Evolutionary conservation across 228 moss, liverwort and hornwort genomes (phyloP), one percentile per base, ranked within the genome.

Genomic region (Sphagnum fallax): DNA sequence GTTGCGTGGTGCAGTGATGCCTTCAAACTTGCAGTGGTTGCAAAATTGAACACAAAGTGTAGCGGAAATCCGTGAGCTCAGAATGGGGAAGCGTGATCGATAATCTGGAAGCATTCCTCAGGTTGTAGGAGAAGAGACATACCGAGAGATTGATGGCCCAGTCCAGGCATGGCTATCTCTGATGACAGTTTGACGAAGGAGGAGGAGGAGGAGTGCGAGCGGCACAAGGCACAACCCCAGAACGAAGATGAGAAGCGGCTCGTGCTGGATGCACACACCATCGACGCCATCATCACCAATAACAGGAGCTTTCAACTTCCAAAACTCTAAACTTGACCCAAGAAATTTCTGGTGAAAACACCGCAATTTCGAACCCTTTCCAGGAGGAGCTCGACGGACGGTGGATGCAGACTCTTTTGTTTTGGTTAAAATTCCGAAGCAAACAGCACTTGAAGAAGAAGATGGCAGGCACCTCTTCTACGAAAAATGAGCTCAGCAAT

Each of bases 331-430:
- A 32, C 32, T 32, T 32, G 32, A 32, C 2, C 2, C 2, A 32
- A 32, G 32, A 32, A 32, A 32, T 32, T 32, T 32, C 32, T 32
- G 3, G 32, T 32, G 32, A 32, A 32, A 32, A 32, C 32, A 32
- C 32, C 32, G 32, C 32, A 32, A 32, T 32, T 32, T 32, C 32
- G 32, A 32, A 32, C 2, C 32, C 0, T 32, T 32, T 3, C 32
- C 32, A 32, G 32, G 32, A 2, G 32, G 32, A 32, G 32, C 32
- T 32, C 32, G 32, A 32, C 50, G 10, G 53, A 69, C 18, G 73
- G 52, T 49, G 75, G 71, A 50, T 66, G 82, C 82, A 49, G 77
- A 81, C 72, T 81, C 73, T 60, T 71, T 82, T 77, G 77, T 79
- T 72, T 79, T 65, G 69, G 73, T 68, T 73, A 77, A 75, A 81